A percentile compares a stretch with the other conserved stretches of the same genome.
Conservation (phyloP, 768 basidiomycete species). For the Amanita phalloides region DNA sequence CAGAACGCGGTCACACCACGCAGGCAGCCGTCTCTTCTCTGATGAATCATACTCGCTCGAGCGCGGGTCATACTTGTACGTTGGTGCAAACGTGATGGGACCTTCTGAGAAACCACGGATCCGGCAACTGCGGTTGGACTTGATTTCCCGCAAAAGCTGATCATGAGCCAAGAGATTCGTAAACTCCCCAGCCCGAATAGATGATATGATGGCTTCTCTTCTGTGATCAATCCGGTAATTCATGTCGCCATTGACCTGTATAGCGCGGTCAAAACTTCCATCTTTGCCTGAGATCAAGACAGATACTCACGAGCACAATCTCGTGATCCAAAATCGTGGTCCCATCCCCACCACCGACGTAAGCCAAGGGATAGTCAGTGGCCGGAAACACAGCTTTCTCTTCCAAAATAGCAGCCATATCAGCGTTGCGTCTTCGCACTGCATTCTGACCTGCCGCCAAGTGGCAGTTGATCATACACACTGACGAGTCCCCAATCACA, state of each 20-base stretch:
- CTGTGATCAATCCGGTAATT: slow-evolving; percentile 97
- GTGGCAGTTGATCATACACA: slow-evolving; percentile 96
- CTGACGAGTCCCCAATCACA: slow-evolving; percentile 82
- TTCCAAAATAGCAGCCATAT: slow-evolving; percentile 82
- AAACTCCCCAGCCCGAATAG: slow-evolving; percentile 59
- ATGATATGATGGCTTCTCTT: slow-evolving; percentile 68
- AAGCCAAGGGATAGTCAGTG: slow-evolving; percentile 49
- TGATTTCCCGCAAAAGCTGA: slow-evolving; percentile 85
- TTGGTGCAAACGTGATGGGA: slow-evolving; percentile 74
- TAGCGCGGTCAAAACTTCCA: background rate
- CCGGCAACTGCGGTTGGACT: slow-evolving; percentile 78
- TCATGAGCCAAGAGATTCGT: slow-evolving; percentile 62
- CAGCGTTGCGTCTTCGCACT: slow-evolving; percentile 73
- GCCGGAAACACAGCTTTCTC: slow-evolving; percentile 59
- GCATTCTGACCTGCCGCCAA: slow-evolving; percentile 91
- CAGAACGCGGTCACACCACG: slow-evolving; percentile 95
- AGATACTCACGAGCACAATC: slow-evolving; percentile 66
- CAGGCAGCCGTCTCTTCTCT: slow-evolving; percentile 81
- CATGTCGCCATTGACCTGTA: slow-evolving; percentile 82
- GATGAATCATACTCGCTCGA: slow-evolving; percentile 78
- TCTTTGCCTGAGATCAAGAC: background rate
- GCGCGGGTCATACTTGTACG: slow-evolving; percentile 88
- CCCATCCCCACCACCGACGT: slow-evolving; percentile 87
- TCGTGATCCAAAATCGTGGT: slow-evolving; percentile 93
- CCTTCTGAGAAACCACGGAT: slow-evolving; percentile 78